Percentiles rank a stretch among this genome's conserved stretches.
Conservation (phyloP, 768 basidiomycete genomes). For the Mycena galericulata region DNA sequence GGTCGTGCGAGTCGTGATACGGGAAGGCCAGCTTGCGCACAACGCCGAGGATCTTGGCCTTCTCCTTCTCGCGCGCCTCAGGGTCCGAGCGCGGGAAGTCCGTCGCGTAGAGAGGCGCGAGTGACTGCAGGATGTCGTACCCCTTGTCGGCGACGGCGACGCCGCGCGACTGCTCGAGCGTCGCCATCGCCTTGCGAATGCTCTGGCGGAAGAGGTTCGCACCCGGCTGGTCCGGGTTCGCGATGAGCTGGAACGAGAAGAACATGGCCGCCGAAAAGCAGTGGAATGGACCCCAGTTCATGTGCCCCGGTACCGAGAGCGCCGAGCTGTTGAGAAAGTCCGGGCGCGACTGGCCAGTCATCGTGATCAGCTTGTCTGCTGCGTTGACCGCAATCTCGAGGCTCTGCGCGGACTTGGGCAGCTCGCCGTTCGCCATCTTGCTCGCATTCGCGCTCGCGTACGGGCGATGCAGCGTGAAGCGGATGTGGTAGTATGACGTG, state of each 20-base stretch:
- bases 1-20: conserved; percentile 77
- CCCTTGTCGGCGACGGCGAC: conserved; percentile 81
- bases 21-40: conserved; percentile 86
- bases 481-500: conserved; percentile 83
- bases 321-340: conserved; percentile 79
- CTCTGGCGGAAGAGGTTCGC: conserved; percentile 81
- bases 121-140: conserved; percentile 74
- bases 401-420: conserved; percentile 64
- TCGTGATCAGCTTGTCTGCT: conserved; percentile 82
- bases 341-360: conserved; percentile 80
- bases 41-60: conserved; percentile 69
- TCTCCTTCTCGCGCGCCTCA: conserved; percentile 69
- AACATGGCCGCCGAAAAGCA: conserved; percentile 91
- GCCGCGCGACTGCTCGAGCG: conserved; percentile 74
- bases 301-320: conserved; percentile 81
- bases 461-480: conserved; percentile 86
- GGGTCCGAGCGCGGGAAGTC: conserved; percentile 65
- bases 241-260: conserved; percentile 90
- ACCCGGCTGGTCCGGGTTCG: conserved; percentile 83
- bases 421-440: conserved; percentile 48
- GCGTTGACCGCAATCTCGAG: conserved; percentile 81
- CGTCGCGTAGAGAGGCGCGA: conserved; percentile 79
- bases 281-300: conserved; percentile 88
- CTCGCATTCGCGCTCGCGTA: conserved; percentile 64
- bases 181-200: conserved; percentile 75